phyloP scores from a whole-genome alignment of 2,329 filamentous ascomycete species.

The Fusarium penzigii region DNA sequence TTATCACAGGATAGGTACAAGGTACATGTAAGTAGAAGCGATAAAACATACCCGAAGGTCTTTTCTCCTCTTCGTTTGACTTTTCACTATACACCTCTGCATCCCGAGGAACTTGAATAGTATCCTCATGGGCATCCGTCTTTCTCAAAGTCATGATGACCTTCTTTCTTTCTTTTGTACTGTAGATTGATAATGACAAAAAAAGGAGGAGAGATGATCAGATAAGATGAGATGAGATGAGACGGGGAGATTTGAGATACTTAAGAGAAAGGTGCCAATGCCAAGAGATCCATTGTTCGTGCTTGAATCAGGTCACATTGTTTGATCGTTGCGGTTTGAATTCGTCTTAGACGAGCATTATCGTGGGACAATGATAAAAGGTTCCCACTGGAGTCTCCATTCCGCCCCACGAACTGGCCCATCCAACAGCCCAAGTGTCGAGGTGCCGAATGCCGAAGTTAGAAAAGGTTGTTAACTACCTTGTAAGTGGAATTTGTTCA shows the following conservation, averaged over 20 bases:
- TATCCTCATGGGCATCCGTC: not conserved
- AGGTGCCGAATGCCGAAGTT: not conserved
- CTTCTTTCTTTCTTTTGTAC: no score
- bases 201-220: not conserved
- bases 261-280: no score
- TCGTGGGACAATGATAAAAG: no score
- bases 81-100: not conserved
- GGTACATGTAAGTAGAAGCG: not conserved
- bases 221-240: not conserved
- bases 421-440: not conserved
- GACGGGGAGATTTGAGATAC: not conserved
- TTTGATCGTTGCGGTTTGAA: no score
- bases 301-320: no score
- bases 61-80: not conserved
- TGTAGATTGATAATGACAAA: not conserved
- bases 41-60: not conserved
- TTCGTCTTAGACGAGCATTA: no score
- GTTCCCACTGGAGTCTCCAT: not conserved
- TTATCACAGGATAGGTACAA: not conserved
- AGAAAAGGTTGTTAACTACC: no score
- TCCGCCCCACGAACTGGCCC: not conserved
- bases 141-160: not conserved
- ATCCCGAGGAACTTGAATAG: not conserved
- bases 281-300: no score
- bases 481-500: no score